Evolutionary conservation across 495 filamentous ascomycete species (phyloP), one percentile per base, ranked within the genome.

Genomic region (Filosporella fistucella): DNA sequence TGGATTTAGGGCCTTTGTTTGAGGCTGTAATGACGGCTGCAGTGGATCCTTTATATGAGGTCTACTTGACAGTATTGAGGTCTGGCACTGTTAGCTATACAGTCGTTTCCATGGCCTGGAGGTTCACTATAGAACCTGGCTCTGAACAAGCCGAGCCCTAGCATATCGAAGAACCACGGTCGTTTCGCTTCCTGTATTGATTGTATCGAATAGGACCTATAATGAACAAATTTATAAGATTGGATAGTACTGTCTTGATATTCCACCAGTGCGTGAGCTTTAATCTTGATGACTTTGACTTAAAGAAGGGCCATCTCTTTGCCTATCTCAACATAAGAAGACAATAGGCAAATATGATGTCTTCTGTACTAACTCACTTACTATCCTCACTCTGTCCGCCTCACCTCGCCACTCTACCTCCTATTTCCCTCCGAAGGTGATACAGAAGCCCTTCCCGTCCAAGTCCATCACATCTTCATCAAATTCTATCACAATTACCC

Each of bases 171-270:
- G n/a, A n/a, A n/a, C 18, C 28, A 40, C 38, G 24, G 32, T 47
- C 37, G 26, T 52, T 52, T 45, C 49, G 21, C 42, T 52, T 52
- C 49, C 36, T 52, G 49, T 52, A 52, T 46, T 28, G 24, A 52
- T 45, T 42, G n/a, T 43, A 25, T 21, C 48, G 28, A 17, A 35
- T 44, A 51, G 7, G 32, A 37, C n/a, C 24, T 51, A 25, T 51
- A 51, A 51, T 51, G 39, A 26, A 36, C 14, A n/a, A 22, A 29
- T 29, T 30, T 12, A 1, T n/a, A 35, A 7, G 6, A 7, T 14
- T n/a, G 18, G 13, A 35, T 14, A 14, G 5, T 35, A 14, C n/a
- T 30, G 8, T 30, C 28, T 8, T 16, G 34, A 16, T 16, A 10
- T 37, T 37, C 9, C 28, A 30, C 8, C n/a, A 30, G 28, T 8